Percentiles rank a stretch among this genome's conserved stretches.
These are phyloP conservation scores for Magnaporthiopsis rhizophila DNA, from an alignment of 2,329 filamentous ascomycete genomes.

Conservation along the genomic window DNA sequence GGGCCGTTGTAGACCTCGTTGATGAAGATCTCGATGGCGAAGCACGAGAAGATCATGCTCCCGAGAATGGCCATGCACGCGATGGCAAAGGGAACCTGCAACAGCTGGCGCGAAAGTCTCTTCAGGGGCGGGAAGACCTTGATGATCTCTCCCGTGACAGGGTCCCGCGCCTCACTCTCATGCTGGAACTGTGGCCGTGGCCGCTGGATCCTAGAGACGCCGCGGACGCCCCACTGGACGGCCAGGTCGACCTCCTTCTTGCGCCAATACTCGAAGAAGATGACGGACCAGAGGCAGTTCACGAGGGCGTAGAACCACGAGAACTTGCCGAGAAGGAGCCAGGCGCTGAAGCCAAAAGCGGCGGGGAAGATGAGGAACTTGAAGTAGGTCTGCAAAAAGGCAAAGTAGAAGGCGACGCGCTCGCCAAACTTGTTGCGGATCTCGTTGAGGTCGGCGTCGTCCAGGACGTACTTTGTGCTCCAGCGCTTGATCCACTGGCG, in stretches of 20 bases:
- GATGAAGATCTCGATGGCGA: constrained; percentile 92
- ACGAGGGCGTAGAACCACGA: constrained; percentile 61
- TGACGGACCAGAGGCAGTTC: constrained; percentile 61
- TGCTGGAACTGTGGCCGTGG: constrained; percentile 67
- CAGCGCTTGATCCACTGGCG: constrained; percentile 67
- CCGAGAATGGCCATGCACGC: constrained; percentile 66
- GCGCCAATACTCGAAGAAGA: constrained; percentile 77
- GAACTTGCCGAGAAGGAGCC: constrained; percentile 61
- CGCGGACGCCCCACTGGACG: constrained; percentile 64
- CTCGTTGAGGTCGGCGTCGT: constrained; percentile 58
- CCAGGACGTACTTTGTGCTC: constrained; percentile 62
- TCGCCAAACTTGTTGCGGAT: constrained; percentile 60
- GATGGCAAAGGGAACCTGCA: constrained; percentile 80
- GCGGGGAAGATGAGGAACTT: constrained; percentile 64
- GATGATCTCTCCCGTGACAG: constrained; percentile 71
- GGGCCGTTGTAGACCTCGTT: constrained; percentile 88
- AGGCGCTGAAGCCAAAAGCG: constrained; percentile 57
- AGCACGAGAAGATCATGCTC: constrained; percentile 75
- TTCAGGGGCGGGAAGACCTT: constrained; percentile 70
- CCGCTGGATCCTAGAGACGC: constrained; percentile 58
- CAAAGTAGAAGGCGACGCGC: constrained; percentile 72
- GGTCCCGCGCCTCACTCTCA: constrained; percentile 69
- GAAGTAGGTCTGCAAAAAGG: constrained; percentile 73
- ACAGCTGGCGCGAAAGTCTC: constrained; percentile 65
- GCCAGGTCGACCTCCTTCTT: constrained; percentile 64